Evolutionary conservation across 805 yeast genomes (phyloP).

Genomic region (Saturnispora sekii): DNA sequence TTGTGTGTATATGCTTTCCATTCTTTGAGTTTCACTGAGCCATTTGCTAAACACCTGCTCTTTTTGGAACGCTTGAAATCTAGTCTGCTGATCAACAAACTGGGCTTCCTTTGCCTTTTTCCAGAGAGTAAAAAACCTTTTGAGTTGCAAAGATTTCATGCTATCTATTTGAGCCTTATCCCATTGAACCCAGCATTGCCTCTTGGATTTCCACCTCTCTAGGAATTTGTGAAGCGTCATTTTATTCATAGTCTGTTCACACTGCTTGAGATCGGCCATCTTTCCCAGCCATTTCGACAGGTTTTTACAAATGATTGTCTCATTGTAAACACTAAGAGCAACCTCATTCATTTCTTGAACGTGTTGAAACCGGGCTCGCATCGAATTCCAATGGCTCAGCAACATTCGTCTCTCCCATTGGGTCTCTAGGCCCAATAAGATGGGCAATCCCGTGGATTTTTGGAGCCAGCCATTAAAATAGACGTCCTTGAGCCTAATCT

Average conservation of each 20-base stretch:
- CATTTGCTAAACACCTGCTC: background rate
- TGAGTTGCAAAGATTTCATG: background rate
- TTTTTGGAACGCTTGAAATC: background rate
- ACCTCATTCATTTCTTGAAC: background rate
- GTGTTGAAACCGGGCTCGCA: background rate
- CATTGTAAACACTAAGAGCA: background rate
- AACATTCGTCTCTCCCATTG: background rate
- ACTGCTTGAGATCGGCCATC: background rate
- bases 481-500: conserved; percentile 15
- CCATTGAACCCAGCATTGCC: background rate
- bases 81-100: background rate
- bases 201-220: background rate
- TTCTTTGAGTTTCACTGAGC: background rate
- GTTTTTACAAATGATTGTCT: background rate
- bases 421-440: background rate
- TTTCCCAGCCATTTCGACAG: conserved; percentile 1
- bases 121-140: background rate
- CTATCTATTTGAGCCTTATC: background rate
- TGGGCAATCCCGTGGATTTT: background rate
- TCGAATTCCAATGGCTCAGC: background rate
- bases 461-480: conserved; percentile 15
- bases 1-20: background rate
- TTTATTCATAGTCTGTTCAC: background rate
- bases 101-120: conserved; percentile 3
- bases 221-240: background rate